Conservation (phyloP, 2,329 filamentous ascomycete species). For the Alternaria sp. region DNA sequence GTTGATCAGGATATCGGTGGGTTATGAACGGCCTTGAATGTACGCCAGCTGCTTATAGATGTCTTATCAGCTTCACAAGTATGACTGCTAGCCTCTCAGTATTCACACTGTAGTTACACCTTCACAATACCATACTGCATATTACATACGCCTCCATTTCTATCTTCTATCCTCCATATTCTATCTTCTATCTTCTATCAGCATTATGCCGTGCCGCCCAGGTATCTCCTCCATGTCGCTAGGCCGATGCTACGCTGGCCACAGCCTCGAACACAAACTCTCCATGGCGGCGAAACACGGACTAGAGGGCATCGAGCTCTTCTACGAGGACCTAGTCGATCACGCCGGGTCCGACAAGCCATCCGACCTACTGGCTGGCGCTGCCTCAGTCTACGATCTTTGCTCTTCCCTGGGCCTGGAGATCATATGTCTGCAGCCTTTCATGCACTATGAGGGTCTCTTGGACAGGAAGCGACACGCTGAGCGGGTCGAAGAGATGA, state of each 20-base stretch:
- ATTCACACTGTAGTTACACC: background rate
- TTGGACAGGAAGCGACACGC: conserved; percentile 65
- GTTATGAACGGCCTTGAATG: background rate
- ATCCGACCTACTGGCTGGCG: conserved; percentile 63
- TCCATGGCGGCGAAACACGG: conserved; percentile 69
- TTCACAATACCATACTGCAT: background rate
- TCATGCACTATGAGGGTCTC: conserved; percentile 78
- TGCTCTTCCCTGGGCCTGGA: conserved; percentile 62
- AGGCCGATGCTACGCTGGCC: conserved; percentile 71
- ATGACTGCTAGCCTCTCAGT: background rate
- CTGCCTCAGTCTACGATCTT: conserved; percentile 62
- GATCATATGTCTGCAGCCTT: conserved; percentile 76
- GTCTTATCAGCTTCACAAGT: background rate
- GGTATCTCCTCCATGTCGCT: conserved; percentile 80
- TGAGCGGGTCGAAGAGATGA: conserved; percentile 66
- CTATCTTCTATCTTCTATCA: background rate
- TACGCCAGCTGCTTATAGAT: background rate
- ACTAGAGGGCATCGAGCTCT: conserved; percentile 75
- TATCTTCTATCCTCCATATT: background rate
- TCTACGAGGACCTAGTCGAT: conserved; percentile 76
- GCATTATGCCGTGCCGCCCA: conserved; percentile 60
- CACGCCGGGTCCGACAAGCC: conserved; percentile 57
- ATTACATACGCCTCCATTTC: background rate
- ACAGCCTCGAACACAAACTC: conserved; percentile 71
- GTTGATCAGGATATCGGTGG: background rate